Base-by-base conservation (phyloP, 2,329 filamentous ascomycete species). In the Escovopsis sp. region DNA sequence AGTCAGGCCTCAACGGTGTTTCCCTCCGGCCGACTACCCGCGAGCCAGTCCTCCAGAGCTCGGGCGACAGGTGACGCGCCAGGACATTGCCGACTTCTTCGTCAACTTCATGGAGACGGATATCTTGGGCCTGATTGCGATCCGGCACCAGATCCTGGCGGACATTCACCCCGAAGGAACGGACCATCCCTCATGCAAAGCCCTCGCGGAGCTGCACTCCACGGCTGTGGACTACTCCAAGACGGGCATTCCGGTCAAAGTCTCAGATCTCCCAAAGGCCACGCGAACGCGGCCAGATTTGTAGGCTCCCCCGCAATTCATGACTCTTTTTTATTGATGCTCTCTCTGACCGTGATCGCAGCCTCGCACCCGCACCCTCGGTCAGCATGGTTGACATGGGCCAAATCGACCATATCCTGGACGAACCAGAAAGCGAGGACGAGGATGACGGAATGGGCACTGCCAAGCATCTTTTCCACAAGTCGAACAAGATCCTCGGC, bases 1-100 rank as follows among this genome's bases (percentile, higher is more conserved):
- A 0, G 66, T 77, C 0, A 57, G 70, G 2, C 67, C 72, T 0
- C 35, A 50, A 10, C 19, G 12, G 0, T 64, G 61, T 0, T 75
- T 67, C n/a, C 0, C 3, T 1, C 75, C 86, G 0, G 85, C 85
- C 0, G 75, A 86, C 48, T 93, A 94, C 50, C 71, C 76, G 3
- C 68, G 75, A 1, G 66, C 73, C 0, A 12, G 49, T 0, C 73
- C 82, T 0, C 46, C 67, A 0, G 66, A 79, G 39, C 70, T 93
- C n/a, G 66, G 70, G 7, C 67, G 81, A 1, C 47, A 61, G 0
- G 82, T 93, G 0, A 59, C 59, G 2, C 58, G 59, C 2, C 57
- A 72, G 1, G 85, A 93, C 50, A 91, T 94, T 63, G 77, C 77
- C 0, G 66, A 82, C 10, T 91, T 89, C 59, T 91, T 94, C 48